A percentile compares a stretch with the other conserved stretches of the same genome.
phyloP scores from a whole-genome alignment of 768 basidiomycete genomes.

The Amanita exitialis region DNA sequence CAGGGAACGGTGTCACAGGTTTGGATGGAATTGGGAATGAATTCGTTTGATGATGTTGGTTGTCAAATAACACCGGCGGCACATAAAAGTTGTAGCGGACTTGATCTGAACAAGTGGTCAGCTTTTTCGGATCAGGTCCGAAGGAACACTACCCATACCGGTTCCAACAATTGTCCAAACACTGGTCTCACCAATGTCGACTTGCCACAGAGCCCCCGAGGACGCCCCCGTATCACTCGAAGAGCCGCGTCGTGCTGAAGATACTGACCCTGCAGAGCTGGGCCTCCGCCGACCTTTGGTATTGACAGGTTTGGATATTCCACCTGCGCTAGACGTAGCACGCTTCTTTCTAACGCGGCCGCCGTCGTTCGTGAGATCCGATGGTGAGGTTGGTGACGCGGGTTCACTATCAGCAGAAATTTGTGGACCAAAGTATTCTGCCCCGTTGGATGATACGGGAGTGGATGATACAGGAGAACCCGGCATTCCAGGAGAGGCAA shows the following conservation, averaged over 20 bases:
- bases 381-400: slow-evolving; percentile 54
- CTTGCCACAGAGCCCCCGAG: slow-evolving; percentile 78
- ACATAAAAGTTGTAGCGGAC: slow-evolving; percentile 92
- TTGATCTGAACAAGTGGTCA: slow-evolving; percentile 46
- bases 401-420: slow-evolving; percentile 54
- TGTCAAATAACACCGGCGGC: slow-evolving; percentile 76
- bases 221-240: slow-evolving; percentile 59
- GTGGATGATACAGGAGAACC: slow-evolving; percentile 63
- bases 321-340: slow-evolving; percentile 63
- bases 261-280: slow-evolving; percentile 64
- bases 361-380: slow-evolving; percentile 71
- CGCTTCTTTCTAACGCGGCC: slow-evolving; percentile 82
- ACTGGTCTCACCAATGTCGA: slow-evolving; percentile 89
- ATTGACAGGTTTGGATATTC: slow-evolving; percentile 35
- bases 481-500: slow-evolving; percentile 52
- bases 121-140: slow-evolving; percentile 9
- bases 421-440: slow-evolving; percentile 57
- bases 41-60: slow-evolving; percentile 57
- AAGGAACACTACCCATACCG: slow-evolving; percentile 36
- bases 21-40: slow-evolving; percentile 76
- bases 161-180: slow-evolving; percentile 94
- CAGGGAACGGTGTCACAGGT: slow-evolving; percentile 79
- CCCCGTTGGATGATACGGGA: slow-evolving; percentile 38
- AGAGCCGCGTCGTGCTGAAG: slow-evolving; percentile 57
- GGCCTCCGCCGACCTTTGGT: slow-evolving; percentile 60